Base-by-base conservation (phyloP, 306 rosid species). In the Cucumis melo region DNA sequence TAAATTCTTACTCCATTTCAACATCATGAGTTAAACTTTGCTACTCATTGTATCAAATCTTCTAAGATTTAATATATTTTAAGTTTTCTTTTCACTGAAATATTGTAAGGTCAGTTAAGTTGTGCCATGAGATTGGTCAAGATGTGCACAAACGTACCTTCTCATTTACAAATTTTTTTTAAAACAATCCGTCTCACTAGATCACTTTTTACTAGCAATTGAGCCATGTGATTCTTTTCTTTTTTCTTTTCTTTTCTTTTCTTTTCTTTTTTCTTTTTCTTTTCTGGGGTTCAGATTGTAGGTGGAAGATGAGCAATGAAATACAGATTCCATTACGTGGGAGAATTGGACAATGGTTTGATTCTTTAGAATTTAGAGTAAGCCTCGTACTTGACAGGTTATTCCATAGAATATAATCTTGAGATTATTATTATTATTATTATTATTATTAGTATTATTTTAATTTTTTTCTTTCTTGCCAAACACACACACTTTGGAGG, bases 291-390 rank as follows among this genome's bases (percentile, higher is more conserved):
- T 6, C 41, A 44, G 27, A 38, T 5, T 16, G 58, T 34, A 5
- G 70, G 73, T 58, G 72, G 79, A 76, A 44, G 79, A 24, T 76
- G 79, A 76, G 79, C 71, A 41, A 44, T 14, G 14, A 46, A 11
- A 48, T 44, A 2, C 36, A 53, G 64, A 74, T 32, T 74, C 78
- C 36, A 74, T 74, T 55, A 74, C 64, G 50, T 74, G 34, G 59
- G 41, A 15, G 58, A 48, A 2, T 68, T 46, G 23, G 76, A 23
- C 24, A 24, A 15, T 44, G 8, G 14, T 42, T 68, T 46, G 39
- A 71, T 46, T 71, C 59, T 68, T 21, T 44, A 23, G 56, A 68
- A 56, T 68, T 21, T 44, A 44, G 56, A 68, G 74, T 23, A 42
- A 70, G 8, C 34, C 21, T 72, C 44, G 76, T 72, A 48, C 76